These are phyloP conservation scores for Plasmodium chabaudi DNA, from an alignment of 169 alveolate species.

Conservation along the genomic window DNA sequence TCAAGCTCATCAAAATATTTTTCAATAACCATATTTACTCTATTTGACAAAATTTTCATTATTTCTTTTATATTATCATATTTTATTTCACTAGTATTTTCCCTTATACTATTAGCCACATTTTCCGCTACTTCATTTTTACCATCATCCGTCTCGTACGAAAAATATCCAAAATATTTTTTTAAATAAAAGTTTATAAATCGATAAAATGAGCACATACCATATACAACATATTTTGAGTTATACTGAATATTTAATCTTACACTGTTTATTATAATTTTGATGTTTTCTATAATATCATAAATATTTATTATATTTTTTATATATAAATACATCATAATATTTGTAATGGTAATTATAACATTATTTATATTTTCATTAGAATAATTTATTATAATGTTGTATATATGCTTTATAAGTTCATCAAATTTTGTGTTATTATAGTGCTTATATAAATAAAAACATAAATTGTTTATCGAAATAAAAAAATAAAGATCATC, in stretches of 20 bases:
- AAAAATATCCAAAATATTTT: constrained; percentile 27
- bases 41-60: background rate
- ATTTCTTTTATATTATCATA: constrained; percentile 5
- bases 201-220: constrained; percentile 39
- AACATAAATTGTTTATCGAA: constrained; percentile 47
- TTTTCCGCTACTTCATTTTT: background rate
- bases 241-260: constrained; percentile 10
- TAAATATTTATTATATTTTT: constrained; percentile 37
- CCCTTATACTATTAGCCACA: background rate
- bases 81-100: background rate
- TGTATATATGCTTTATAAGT: constrained; percentile 16
- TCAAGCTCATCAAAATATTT: constrained; percentile 48
- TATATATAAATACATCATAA: constrained; percentile 70
- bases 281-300: constrained; percentile 17
- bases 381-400: constrained; percentile 1
- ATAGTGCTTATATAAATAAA: constrained; percentile 68
- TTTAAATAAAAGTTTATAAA: constrained; percentile 50
- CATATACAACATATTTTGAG: constrained; percentile 64
- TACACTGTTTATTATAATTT: constrained; percentile 17
- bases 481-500: constrained; percentile 55
- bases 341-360: constrained; percentile 24
- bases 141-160: constrained; percentile 20
- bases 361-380: constrained; percentile 15
- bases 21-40: constrained; percentile 18
- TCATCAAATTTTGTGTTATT: constrained; percentile 44